A percentile compares a stretch with the other conserved stretches of the same genome.
phyloP scores from a whole-genome alignment of 805 yeast species.

The Grigorovia transvaalensis region DNA sequence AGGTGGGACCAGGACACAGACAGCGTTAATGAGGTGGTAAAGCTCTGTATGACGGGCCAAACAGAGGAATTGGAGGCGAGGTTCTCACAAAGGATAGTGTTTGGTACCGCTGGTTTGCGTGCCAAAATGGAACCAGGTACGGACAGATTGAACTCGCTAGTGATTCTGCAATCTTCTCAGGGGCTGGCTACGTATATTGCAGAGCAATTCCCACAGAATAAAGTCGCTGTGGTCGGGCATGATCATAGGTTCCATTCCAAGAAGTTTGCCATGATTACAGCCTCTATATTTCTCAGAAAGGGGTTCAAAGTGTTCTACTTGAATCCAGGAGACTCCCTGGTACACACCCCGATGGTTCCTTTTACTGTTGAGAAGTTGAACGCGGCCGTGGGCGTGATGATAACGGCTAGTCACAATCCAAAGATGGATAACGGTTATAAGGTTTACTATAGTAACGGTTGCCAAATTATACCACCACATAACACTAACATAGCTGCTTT shows the following conservation, averaged over 20 bases:
- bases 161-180: slow-evolving; percentile 84
- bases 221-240: slow-evolving; percentile 62
- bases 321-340: slow-evolving; percentile 27
- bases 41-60: slow-evolving; percentile 32
- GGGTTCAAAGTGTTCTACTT: slow-evolving; percentile 65
- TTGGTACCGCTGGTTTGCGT: slow-evolving; percentile 92
- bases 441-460: slow-evolving; percentile 87
- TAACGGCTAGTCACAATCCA: slow-evolving; percentile 84
- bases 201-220: slow-evolving; percentile 20
- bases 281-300: slow-evolving; percentile 54
- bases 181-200: slow-evolving; percentile 51
- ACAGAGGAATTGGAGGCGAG: slow-evolving; percentile 40
- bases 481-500: slow-evolving; percentile 59
- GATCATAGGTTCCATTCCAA: slow-evolving; percentile 82
- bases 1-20: slow-evolving; percentile 28
- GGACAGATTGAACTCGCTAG: slow-evolving; percentile 77
- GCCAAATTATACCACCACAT: slow-evolving; percentile 92
- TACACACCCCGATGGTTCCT: slow-evolving; percentile 90
- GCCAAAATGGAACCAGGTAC: slow-evolving; percentile 88
- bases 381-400: slow-evolving; percentile 82
- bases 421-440: slow-evolving; percentile 86
- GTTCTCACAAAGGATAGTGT: slow-evolving; percentile 52
- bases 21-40: slow-evolving; percentile 47
- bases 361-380: slow-evolving; percentile 55
- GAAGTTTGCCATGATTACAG: slow-evolving; percentile 70